Percentiles rank a stretch among this genome's conserved stretches.
phyloP scores from a whole-genome alignment of 208 protist genomes.

The Acanthamoeba triangularis region DNA sequence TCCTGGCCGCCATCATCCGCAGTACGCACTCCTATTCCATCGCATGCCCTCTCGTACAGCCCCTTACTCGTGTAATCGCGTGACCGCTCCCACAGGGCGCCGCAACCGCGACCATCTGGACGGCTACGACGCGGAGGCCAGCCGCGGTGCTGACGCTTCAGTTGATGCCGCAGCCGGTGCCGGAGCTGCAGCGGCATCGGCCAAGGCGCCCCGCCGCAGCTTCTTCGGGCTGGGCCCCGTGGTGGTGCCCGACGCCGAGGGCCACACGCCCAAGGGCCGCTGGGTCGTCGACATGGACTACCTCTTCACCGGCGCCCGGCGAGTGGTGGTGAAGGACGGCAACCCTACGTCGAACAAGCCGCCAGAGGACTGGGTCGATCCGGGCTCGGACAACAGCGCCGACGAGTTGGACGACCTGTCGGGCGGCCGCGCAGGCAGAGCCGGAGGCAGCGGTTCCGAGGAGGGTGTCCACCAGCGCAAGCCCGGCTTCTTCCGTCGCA shows the following conservation, averaged over 20 bases:
- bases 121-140: neutral
- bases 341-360: constrained; percentile 42
- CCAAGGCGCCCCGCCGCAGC: constrained; percentile 9
- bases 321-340: constrained; percentile 24
- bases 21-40: neutral
- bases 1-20: constrained; percentile 1
- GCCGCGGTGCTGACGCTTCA: neutral
- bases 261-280: neutral
- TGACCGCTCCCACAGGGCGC: neutral
- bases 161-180: neutral
- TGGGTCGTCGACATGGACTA: constrained; percentile 44
- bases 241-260: neutral
- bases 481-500: constrained; percentile 11
- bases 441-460: neutral
- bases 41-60: neutral
- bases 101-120: neutral
- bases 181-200: neutral
- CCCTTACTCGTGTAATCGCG: neutral
- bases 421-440: neutral
- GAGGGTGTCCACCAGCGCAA: neutral
- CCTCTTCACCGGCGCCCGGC: neutral
- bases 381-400: neutral
- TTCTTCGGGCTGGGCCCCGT: constrained; percentile 26
- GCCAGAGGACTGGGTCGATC: neutral
- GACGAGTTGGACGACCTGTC: constrained; percentile 49